A percentile compares a stretch with the other conserved stretches of the same genome.
Conservation (phyloP, 371 early-diverging fungal species). For the Mortierella sp. region DNA sequence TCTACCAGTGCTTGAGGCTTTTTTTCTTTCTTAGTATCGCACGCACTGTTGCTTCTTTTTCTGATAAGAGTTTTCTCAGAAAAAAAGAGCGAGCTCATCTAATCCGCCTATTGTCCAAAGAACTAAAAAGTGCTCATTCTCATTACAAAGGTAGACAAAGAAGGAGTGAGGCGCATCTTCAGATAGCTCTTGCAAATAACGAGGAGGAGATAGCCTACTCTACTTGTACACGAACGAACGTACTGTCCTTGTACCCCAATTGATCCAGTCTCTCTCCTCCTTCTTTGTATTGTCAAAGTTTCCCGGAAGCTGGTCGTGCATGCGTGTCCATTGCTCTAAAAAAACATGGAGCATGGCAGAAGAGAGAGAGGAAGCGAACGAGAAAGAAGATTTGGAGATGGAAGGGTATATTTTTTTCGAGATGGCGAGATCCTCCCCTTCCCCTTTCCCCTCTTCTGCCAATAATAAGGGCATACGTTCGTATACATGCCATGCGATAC, state of each 20-base stretch:
- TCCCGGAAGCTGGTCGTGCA: neutral
- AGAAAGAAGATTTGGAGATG: constrained; percentile 3
- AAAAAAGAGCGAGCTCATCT: neutral
- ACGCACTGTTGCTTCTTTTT: no score
- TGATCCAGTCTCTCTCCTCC: neutral
- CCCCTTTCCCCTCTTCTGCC: neutral
- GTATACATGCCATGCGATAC: neutral
- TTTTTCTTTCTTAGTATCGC: neutral
- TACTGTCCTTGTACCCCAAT: neutral
- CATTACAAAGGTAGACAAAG: neutral
- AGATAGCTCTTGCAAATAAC: neutral
- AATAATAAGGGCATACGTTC: neutral
- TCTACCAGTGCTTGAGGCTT: neutral
- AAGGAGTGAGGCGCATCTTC: neutral
- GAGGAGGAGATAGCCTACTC: neutral
- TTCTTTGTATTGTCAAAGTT: neutral
- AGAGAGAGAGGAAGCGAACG: neutral
- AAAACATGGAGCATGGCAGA: neutral
- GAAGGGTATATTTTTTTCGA: neutral
- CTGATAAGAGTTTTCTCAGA: neutral
- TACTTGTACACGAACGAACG: neutral
- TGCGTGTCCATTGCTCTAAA: constrained; percentile 5
- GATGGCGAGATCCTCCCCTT: neutral
- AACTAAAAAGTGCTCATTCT: neutral
- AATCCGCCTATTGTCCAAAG: neutral